phyloP scores from a whole-genome alignment of 2,329 filamentous ascomycete genomes.

The Monilinia polystroma region DNA sequence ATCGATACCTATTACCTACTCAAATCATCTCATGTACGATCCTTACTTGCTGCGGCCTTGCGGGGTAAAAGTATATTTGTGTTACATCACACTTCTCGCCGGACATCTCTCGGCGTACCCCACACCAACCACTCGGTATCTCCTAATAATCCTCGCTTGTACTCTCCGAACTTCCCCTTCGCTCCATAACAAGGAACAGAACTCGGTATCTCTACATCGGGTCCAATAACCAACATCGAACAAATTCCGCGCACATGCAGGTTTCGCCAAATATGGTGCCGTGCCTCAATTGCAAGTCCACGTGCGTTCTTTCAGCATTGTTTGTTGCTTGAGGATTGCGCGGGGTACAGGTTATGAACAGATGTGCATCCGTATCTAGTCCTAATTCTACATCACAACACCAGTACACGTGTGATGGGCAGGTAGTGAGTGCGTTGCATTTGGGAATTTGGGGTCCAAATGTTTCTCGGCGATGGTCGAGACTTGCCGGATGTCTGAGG shows the following conservation, averaged over 20 bases:
- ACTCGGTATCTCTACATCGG: conserved; percentile 3
- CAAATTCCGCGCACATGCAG: background rate
- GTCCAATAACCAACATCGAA: background rate
- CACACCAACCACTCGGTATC: conserved; percentile 6
- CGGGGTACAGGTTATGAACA: conserved; percentile 4
- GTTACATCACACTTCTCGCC: background rate
- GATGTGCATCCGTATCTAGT: conserved; percentile 6
- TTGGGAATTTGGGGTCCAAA: background rate
- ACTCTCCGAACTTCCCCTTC: conserved; percentile 18
- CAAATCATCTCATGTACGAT: background rate
- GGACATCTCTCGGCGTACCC: conserved; percentile 12
- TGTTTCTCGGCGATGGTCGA: background rate
- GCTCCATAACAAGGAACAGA: background rate
- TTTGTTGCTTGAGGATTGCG: background rate
- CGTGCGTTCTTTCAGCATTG: background rate
- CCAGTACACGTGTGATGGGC: background rate
- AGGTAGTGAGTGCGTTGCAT: background rate
- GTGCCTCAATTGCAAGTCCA: background rate
- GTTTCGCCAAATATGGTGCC: background rate
- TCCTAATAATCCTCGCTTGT: background rate
- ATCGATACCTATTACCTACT: too few relatives aligned
- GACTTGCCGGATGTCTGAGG: too few relatives aligned
- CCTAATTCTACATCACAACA: background rate
- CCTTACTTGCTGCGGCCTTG: conserved; percentile 1
- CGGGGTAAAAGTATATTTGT: conserved; percentile 3